phyloP scores from a whole-genome alignment of 768 basidiomycete genomes.

The Xanthoconium stramineum region DNA sequence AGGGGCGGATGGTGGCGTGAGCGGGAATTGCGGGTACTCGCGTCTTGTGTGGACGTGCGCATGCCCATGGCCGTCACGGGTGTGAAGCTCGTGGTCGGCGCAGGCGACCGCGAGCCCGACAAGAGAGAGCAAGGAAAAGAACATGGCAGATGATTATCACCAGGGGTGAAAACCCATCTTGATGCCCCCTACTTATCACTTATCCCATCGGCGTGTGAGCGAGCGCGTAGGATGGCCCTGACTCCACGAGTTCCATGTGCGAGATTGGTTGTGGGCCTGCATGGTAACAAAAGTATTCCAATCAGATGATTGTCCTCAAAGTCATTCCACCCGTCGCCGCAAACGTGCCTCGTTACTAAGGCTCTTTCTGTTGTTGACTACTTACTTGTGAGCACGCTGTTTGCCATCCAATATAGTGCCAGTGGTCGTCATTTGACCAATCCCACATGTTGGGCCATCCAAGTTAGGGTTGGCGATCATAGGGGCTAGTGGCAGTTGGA shows the following conservation, averaged over 20 bases:
- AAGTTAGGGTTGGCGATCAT: too few relatives aligned
- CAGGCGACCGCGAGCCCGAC: constrained; percentile 22
- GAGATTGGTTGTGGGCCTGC: not conserved
- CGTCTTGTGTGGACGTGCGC: constrained; percentile 34
- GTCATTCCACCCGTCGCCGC: not conserved
- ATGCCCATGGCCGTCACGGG: constrained; percentile 34
- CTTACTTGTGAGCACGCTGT: not conserved
- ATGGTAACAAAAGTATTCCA: not conserved
- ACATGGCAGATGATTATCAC: constrained; percentile 3
- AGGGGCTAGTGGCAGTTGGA: not conserved
- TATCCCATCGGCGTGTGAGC: too few relatives aligned
- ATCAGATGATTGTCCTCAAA: too few relatives aligned
- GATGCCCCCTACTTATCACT: too few relatives aligned
- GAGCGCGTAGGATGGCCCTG: too few relatives aligned
- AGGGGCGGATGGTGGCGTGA: constrained; percentile 58
- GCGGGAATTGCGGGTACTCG: constrained; percentile 38
- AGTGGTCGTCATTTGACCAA: too few relatives aligned
- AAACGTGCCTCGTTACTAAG: constrained; percentile 1
- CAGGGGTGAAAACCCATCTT: not conserved
- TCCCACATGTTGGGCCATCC: too few relatives aligned
- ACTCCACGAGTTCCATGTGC: not conserved
- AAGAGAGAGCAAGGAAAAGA: constrained; percentile 18
- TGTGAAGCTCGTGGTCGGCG: constrained; percentile 12
- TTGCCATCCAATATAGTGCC: too few relatives aligned
- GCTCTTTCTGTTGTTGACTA: not conserved